A percentile compares a stretch with the other conserved stretches of the same genome.
phyloP scores from a whole-genome alignment of 2,329 filamentous ascomycete species.

The Penicillium paneum region DNA sequence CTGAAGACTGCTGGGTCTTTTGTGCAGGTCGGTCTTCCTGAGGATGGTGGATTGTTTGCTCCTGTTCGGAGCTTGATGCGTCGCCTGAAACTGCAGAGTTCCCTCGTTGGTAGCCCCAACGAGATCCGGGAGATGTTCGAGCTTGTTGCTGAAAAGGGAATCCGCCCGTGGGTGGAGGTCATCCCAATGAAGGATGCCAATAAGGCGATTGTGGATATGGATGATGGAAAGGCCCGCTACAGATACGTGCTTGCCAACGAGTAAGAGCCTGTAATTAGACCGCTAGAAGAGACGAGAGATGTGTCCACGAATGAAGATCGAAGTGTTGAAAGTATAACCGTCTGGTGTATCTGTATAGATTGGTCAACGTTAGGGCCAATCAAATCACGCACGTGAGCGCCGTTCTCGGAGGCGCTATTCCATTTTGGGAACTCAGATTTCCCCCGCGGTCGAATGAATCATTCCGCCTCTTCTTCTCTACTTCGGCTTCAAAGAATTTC shows the following conservation, averaged over 20 bases:
- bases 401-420: constrained; percentile 30
- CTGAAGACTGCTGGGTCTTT: constrained; percentile 58
- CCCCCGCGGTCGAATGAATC: constrained; percentile 23
- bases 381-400: constrained; percentile 24
- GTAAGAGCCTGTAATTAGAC: constrained; percentile 10
- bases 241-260: constrained; percentile 47
- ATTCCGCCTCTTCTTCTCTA: constrained; percentile 5
- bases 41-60: constrained; percentile 54
- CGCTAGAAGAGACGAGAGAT: not conserved
- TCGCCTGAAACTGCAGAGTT: constrained; percentile 54
- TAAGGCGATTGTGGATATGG: constrained; percentile 45
- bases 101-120: constrained; percentile 38
- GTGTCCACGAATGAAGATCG: not conserved
- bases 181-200: constrained; percentile 46
- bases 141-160: constrained; percentile 39
- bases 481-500: constrained; percentile 3
- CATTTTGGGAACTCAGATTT: constrained; percentile 8
- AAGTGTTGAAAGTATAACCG: no score
- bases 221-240: constrained; percentile 46
- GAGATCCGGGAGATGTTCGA: constrained; percentile 47
- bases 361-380: not conserved
- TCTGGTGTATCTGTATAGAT: no score
- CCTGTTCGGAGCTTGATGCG: constrained; percentile 56
- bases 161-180: constrained; percentile 44
- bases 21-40: constrained; percentile 65